phyloP scores from a whole-genome alignment of 2,329 filamentous ascomycete species.

The Penicillium sp. region DNA sequence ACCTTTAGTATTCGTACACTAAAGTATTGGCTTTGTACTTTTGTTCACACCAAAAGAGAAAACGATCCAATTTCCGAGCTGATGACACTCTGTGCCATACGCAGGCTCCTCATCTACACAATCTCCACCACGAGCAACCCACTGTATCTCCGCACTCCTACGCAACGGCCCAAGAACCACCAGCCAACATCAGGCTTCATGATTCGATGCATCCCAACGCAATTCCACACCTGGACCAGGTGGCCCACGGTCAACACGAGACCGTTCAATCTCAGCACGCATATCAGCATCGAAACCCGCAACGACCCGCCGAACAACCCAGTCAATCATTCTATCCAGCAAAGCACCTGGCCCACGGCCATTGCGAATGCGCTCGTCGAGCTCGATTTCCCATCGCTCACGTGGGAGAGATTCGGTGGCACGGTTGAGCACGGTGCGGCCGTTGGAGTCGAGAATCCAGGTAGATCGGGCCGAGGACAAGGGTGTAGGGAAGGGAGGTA shows the following conservation, averaged over 20 bases:
- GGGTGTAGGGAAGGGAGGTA: not conserved
- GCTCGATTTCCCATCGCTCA: not conserved
- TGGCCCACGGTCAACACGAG: not conserved
- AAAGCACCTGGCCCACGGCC: not conserved
- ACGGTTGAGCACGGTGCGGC: not conserved
- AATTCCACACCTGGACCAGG: not conserved
- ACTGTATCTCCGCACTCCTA: not conserved
- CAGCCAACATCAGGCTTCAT: not conserved
- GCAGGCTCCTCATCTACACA: not conserved
- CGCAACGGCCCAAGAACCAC: not conserved
- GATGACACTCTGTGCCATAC: not conserved
- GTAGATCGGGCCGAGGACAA: not conserved
- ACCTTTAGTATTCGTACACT: no score
- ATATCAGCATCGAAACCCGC: not conserved
- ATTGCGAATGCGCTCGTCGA: not conserved
- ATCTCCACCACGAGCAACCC: not conserved
- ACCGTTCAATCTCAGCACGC: not conserved
- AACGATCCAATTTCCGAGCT: not conserved
- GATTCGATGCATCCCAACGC: not conserved
- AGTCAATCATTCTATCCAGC: constrained; percentile 2
- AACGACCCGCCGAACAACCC: not conserved
- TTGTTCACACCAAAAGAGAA: not conserved
- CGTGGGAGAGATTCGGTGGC: not conserved
- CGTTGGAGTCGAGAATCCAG: not conserved
- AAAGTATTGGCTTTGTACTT: no score